phyloP scores from a whole-genome alignment of 2,329 filamentous ascomycete species.

The Pestalotiopsis sp. region DNA sequence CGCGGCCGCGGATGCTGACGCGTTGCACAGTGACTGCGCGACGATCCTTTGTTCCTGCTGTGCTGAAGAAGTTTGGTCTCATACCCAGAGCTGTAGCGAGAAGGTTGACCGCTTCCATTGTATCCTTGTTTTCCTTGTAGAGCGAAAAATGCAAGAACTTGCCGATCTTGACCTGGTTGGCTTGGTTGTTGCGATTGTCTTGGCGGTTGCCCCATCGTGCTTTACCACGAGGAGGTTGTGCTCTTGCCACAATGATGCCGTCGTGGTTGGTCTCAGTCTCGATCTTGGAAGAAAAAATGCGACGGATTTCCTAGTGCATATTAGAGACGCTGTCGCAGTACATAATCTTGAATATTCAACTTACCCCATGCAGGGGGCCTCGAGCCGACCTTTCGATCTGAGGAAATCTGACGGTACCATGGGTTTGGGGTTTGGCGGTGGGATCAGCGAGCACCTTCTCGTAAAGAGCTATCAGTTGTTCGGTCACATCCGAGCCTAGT shows the following conservation, averaged over 20 bases:
- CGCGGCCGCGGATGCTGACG: conserved; percentile 63
- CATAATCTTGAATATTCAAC: conserved; percentile 8
- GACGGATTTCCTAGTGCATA: conserved; percentile 61
- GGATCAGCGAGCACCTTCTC: conserved; percentile 23
- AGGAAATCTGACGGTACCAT: conserved; percentile 27
- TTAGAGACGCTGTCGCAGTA: conserved; percentile 18
- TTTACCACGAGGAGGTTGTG: conserved; percentile 22
- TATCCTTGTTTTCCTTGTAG: conserved; percentile 97
- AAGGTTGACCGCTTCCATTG: conserved; percentile 85
- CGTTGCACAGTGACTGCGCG: conserved; percentile 85
- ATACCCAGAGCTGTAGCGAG: conserved; percentile 75
- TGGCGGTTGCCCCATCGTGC: conserved; percentile 30
- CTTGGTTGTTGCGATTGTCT: conserved; percentile 22
- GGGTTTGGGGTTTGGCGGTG: conserved; percentile 20
- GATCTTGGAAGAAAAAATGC: conserved; percentile 76
- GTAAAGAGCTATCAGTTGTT: conserved; percentile 27
- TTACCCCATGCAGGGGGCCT: conserved; percentile 48
- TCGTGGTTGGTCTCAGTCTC: conserved; percentile 69
- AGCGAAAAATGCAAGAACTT: conserved; percentile 89
- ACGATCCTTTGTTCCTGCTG: conserved; percentile 88
- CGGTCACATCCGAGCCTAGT: conserved; percentile 24
- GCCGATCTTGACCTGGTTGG: conserved; percentile 47
- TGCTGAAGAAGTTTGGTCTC: conserved; percentile 73
- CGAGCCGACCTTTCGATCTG: conserved; percentile 30
- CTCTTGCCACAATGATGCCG: conserved; percentile 65